phyloP scores from a whole-genome alignment of 306 rosid species.

The Herpetospermum pedunculosum region DNA sequence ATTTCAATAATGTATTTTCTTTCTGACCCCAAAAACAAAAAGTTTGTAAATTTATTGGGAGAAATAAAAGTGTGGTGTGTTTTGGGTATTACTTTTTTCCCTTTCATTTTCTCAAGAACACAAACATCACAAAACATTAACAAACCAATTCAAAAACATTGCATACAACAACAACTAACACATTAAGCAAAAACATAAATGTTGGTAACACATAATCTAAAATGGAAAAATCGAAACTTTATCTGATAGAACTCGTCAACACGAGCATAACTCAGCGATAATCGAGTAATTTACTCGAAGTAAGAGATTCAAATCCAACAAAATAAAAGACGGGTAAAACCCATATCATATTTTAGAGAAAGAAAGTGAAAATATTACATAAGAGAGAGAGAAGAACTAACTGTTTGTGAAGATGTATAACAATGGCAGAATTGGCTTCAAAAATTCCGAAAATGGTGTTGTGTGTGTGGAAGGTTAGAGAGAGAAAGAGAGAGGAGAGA shows the following conservation, averaged over 20 bases:
- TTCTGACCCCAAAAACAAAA: neutral
- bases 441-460: neutral
- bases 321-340: no score
- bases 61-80: neutral
- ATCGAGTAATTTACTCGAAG: no score
- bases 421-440: neutral
- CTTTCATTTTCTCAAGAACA: neutral
- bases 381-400: constrained; percentile 2
- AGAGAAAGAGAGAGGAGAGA: neutral
- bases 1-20: constrained; percentile 1
- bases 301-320: no score
- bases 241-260: no score
- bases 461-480: neutral
- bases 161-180: neutral
- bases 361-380: neutral
- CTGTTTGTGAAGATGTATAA: neutral
- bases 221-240: neutral
- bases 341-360: neutral
- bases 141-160: neutral
- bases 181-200: neutral
- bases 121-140: neutral
- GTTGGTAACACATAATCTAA: neutral
- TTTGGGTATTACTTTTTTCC: neutral
- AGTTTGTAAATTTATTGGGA: neutral
- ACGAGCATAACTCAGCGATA: no score